Evolutionary conservation across 2,329 filamentous ascomycete genomes (phyloP).

Genomic region (Diaporthe citrichinensis): DNA sequence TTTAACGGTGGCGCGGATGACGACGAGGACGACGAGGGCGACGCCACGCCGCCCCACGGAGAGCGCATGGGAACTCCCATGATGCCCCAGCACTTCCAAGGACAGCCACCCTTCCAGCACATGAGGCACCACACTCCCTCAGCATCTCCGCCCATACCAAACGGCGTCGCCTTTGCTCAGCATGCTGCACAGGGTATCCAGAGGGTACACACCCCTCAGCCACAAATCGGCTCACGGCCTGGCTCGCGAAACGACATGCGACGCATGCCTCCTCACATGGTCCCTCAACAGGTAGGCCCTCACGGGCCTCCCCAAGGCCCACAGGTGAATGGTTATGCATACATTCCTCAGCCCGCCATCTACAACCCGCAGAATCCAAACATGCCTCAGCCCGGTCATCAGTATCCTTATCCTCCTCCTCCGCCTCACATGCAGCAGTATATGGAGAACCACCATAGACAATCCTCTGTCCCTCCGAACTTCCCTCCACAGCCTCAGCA

Average conservation of each 20-base stretch:
- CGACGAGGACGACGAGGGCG: conserved; percentile 84
- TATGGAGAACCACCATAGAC: conserved; percentile 78
- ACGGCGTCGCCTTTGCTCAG: conserved; percentile 78
- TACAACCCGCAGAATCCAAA: conserved; percentile 77
- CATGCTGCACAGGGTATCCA: conserved; percentile 58
- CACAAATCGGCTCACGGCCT: conserved; percentile 80
- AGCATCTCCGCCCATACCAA: conserved; percentile 88
- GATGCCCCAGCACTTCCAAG: conserved; percentile 79
- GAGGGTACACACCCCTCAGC: conserved; percentile 86
- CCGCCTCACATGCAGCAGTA: conserved; percentile 75
- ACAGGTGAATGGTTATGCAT: conserved; percentile 79
- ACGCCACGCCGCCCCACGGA: conserved; percentile 79
- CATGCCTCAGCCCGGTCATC: conserved; percentile 55
- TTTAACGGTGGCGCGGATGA: conserved; percentile 92
- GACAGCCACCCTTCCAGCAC: conserved; percentile 80
- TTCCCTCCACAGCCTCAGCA: conserved; percentile 73
- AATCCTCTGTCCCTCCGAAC: conserved; percentile 78
- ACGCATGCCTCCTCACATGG: conserved; percentile 81
- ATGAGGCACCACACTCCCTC: conserved; percentile 87
- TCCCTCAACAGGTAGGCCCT: conserved; percentile 73
- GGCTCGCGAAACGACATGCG: conserved; percentile 85
- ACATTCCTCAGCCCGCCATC: conserved; percentile 87
- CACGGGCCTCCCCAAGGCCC: conserved; percentile 56
- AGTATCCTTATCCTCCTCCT: conserved; percentile 54
- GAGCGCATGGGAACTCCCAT: conserved; percentile 72